Evolutionary conservation across 2,329 filamentous ascomycete genomes (phyloP).

Genomic region (Exophiala mesophila): DNA sequence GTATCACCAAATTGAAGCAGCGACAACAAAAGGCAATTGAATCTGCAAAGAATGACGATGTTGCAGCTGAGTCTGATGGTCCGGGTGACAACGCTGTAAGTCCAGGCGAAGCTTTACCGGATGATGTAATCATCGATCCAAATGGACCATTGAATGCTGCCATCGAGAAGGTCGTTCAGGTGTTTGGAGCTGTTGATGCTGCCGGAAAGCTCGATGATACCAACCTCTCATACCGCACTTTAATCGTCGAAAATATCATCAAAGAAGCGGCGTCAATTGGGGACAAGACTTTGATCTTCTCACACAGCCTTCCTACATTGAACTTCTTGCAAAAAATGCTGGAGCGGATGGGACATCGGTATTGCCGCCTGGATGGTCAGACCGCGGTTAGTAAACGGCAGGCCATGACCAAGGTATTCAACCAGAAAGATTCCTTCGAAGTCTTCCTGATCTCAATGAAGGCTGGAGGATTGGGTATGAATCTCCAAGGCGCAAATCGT

Average conservation of each 20-base stretch:
- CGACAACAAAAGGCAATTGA: slow-evolving; percentile 27
- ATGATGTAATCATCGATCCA: slow-evolving; percentile 11
- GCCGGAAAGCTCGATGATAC: slow-evolving; percentile 39
- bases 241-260: slow-evolving; percentile 64
- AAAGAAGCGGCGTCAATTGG: slow-evolving; percentile 54
- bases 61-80: background rate
- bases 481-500: slow-evolving; percentile 76
- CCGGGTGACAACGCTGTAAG: slow-evolving; percentile 2
- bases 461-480: slow-evolving; percentile 77
- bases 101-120: slow-evolving; percentile 12
- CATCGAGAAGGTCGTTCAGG: slow-evolving; percentile 8
- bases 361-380: slow-evolving; percentile 62
- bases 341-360: slow-evolving; percentile 41
- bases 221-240: slow-evolving; percentile 62
- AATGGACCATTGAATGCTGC: slow-evolving; percentile 13
- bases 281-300: slow-evolving; percentile 80
- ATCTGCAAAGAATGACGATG: slow-evolving; percentile 1
- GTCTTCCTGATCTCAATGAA: slow-evolving; percentile 78
- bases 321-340: slow-evolving; percentile 63
- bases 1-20: slow-evolving; percentile 46
- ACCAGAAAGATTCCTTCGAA: slow-evolving; percentile 43
- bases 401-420: slow-evolving; percentile 63
- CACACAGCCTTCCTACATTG: slow-evolving; percentile 64
- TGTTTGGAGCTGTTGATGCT: slow-evolving; percentile 23
- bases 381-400: slow-evolving; percentile 58